Base-by-base conservation (phyloP, 768 basidiomycete species). In the Agaricus sinodeliciosus region DNA sequence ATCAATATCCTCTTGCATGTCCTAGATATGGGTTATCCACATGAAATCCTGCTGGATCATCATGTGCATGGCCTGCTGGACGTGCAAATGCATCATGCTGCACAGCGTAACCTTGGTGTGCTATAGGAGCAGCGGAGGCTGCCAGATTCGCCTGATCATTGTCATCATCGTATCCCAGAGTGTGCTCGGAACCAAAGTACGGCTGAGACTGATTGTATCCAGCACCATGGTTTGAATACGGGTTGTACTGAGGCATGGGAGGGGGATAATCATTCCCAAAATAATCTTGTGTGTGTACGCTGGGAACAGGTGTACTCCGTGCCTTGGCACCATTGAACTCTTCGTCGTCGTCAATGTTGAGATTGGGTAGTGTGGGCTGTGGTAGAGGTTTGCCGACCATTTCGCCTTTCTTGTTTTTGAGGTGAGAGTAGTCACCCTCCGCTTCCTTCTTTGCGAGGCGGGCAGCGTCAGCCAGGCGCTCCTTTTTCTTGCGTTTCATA, bases 351-450 rank as follows among this genome's bases (percentile, higher is more conserved):
- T 94, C 87, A 43, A 96, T 76, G n/a, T 82, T 84, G 46, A 99
- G 76, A 58, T 89, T 90, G 12, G 96, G 96, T 31, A 98, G 79
- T 8, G 96, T 99, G 1, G 96, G 96, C 68, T 96, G 93, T 16
- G 93, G 91, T 5, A 92, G 76, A 9, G 85, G 86, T 59, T 85
- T 79, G n/a, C 75, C 81, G 51, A 90, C 77, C 62, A 87, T 69
- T 64, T 90, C 85, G 51, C 92, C 94, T 65, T 90, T 93, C 77
- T 90, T 90, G 72, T 92, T 91, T 77, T 89, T 94, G 58, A 95
- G 76, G 65, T 94, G 92, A 42, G 88, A 88, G 69, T 72, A 93
- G 65, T 94, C 94, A 53, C 93, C 92, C 62, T 80, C 81, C 3
- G 94, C 96, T 67, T 98, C 88, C 64, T 92, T 94, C 74, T 85